Evolutionary conservation across 2,329 filamentous ascomycete species (phyloP).

Genomic region (Lojkania enalia): DNA sequence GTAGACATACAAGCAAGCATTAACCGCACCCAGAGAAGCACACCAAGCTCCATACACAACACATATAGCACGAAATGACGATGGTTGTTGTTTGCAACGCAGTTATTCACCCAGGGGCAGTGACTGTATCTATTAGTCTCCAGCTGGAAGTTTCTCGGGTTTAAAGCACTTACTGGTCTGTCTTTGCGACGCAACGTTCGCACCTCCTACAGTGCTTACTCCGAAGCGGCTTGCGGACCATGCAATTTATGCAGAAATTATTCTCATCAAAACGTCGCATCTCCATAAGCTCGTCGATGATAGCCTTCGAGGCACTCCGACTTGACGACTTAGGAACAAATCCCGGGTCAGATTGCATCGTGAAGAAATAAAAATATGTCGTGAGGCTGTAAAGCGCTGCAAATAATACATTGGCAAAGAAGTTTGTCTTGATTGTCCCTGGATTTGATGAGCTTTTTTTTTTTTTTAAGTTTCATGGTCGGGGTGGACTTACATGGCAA

Average conservation of each 20-base stretch:
- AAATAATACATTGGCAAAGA: conserved; percentile 80
- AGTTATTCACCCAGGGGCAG: conserved; percentile 98
- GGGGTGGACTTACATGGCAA: conserved; percentile 64
- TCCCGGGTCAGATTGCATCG: conserved; percentile 88
- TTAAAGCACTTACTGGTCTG: conserved; percentile 77
- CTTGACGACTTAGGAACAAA: conserved; percentile 90
- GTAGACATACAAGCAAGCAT: conserved; percentile 68
- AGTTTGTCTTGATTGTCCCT: conserved; percentile 68
- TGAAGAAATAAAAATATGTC: conserved; percentile 81
- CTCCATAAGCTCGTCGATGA: conserved; percentile 83
- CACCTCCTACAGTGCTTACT: conserved; percentile 96
- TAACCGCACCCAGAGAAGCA: conserved; percentile 71
- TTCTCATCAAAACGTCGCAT: conserved; percentile 89
- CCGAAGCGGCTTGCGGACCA: conserved; percentile 88
- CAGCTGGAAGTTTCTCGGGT: not conserved
- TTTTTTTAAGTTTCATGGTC: not conserved
- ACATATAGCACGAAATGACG: conserved; percentile 94
- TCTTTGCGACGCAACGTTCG: conserved; percentile 89
- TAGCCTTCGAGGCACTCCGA: conserved; percentile 84
- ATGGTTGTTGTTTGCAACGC: conserved; percentile 92
- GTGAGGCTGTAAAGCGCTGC: conserved; percentile 65
- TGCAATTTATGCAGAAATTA: conserved; percentile 92
- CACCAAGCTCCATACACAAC: conserved; percentile 73
- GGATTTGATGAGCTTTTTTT: conserved; percentile 34
- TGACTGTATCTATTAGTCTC: conserved; percentile 62